Evolutionary conservation across 768 basidiomycete genomes (phyloP).

Genomic region (Ephemerocybe angulata): DNA sequence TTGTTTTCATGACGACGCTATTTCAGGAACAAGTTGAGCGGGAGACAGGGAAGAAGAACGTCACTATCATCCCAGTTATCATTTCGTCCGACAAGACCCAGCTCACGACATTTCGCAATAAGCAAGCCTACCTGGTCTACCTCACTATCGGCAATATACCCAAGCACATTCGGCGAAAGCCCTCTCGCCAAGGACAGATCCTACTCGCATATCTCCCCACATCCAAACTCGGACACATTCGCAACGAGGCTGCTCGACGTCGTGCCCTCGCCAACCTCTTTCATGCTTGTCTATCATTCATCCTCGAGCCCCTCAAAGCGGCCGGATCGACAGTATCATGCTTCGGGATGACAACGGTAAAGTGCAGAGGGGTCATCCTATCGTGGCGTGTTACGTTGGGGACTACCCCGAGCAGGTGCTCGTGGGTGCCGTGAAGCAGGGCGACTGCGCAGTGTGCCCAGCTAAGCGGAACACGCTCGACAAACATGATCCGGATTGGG

Average conservation of each 20-base stretch:
- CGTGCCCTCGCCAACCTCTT: constrained; percentile 27
- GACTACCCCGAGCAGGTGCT: constrained; percentile 47
- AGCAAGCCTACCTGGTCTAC: constrained; percentile 45
- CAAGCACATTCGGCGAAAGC: constrained; percentile 37
- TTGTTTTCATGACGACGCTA: neutral
- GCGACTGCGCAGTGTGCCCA: constrained; percentile 27
- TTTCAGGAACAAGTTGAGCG: constrained; percentile 21
- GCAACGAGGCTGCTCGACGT: constrained; percentile 19
- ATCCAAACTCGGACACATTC: constrained; percentile 27
- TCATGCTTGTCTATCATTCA: constrained; percentile 30
- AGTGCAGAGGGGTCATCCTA: constrained; percentile 28
- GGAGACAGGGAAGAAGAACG: constrained; percentile 14
- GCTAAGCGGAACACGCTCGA: constrained; percentile 17
- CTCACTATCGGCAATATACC: constrained; percentile 45
- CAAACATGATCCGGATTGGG: neutral
- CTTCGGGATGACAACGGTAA: constrained; percentile 34
- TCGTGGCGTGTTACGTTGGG: constrained; percentile 36
- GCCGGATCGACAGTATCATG: constrained; percentile 10
- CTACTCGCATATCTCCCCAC: constrained; percentile 41
- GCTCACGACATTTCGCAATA: constrained; percentile 37
- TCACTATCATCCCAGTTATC: constrained; percentile 40
- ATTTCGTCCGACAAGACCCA: constrained; percentile 45
- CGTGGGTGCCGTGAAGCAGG: constrained; percentile 21
- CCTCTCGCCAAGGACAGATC: constrained; percentile 29
- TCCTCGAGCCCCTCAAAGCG: constrained; percentile 23